phyloP scores from a whole-genome alignment of 2,329 filamentous ascomycete species.

The Fonsecaea pedrosoi region DNA sequence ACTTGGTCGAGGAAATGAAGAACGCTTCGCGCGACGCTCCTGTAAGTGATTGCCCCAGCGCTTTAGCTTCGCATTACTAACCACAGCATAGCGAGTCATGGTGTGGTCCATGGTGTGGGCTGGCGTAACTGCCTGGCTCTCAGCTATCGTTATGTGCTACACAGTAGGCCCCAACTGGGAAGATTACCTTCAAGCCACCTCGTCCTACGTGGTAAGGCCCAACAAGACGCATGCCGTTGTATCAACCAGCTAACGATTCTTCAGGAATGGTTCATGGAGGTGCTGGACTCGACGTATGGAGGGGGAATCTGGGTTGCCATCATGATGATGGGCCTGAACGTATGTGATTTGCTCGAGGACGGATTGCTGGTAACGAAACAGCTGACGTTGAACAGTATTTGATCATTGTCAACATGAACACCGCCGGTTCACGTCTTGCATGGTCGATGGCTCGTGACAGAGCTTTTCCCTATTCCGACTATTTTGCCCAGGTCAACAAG shows the following conservation, averaged over 20 bases:
- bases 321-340: slow-evolving; percentile 39
- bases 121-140: slow-evolving; percentile 35
- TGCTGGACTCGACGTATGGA: slow-evolving; percentile 48
- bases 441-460: slow-evolving; percentile 60
- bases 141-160: slow-evolving; percentile 36
- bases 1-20: slow-evolving; percentile 52
- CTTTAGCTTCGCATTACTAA: slow-evolving; percentile 53
- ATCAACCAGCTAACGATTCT: slow-evolving; percentile 44
- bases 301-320: slow-evolving; percentile 36
- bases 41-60: slow-evolving; percentile 17
- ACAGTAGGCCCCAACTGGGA: slow-evolving; percentile 36
- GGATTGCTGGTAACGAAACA: slow-evolving; percentile 4
- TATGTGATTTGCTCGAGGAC: slow-evolving; percentile 1
- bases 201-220: slow-evolving; percentile 32
- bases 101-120: slow-evolving; percentile 36
- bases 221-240: neutral
- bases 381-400: slow-evolving; percentile 25
- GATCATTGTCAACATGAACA: slow-evolving; percentile 37
- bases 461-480: slow-evolving; percentile 63
- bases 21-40: slow-evolving; percentile 59
- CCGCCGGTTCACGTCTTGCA: slow-evolving; percentile 33
- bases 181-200: slow-evolving; percentile 32
- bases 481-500: slow-evolving; percentile 62
- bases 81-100: slow-evolving; percentile 31
- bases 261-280: slow-evolving; percentile 44